phyloP scores from a whole-genome alignment of 345 rosid genomes.

The Arabis hirsuta region DNA sequence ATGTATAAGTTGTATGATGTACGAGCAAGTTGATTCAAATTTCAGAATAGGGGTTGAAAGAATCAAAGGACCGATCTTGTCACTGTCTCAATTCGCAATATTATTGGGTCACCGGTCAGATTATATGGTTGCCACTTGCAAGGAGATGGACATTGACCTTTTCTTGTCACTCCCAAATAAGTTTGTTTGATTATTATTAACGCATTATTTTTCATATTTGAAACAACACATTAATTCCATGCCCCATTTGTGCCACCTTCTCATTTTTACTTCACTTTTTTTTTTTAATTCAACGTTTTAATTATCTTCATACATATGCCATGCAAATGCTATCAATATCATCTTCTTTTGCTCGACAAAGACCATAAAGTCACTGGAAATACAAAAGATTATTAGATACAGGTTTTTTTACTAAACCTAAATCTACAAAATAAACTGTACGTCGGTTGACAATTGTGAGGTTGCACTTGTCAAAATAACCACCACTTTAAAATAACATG shows the following conservation, averaged over 20 bases:
- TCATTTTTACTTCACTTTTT: no score
- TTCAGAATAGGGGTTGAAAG: slow-evolving; percentile 32
- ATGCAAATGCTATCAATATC: slow-evolving; percentile 20
- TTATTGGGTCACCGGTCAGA: slow-evolving; percentile 32
- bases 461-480: no score
- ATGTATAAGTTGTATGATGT: slow-evolving; percentile 38
- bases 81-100: slow-evolving; percentile 39
- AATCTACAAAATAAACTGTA: no score
- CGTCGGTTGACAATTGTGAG: no score
- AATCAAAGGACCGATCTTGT: slow-evolving; percentile 20
- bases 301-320: neutral
- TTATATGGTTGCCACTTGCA: slow-evolving; percentile 40
- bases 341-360: neutral
- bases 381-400: neutral
- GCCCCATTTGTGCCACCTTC: no score
- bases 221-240: neutral
- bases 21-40: slow-evolving; percentile 23
- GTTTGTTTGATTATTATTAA: neutral
- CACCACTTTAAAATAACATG: no score
- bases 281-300: neutral
- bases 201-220: neutral
- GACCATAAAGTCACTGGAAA: neutral
- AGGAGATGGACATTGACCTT: slow-evolving; percentile 29
- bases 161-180: neutral
- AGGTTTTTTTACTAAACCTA: neutral